A percentile compares a stretch with the other conserved stretches of the same genome.
Conservation (phyloP, 73 alveolate species). For the Paramecium primaurelia region DNA sequence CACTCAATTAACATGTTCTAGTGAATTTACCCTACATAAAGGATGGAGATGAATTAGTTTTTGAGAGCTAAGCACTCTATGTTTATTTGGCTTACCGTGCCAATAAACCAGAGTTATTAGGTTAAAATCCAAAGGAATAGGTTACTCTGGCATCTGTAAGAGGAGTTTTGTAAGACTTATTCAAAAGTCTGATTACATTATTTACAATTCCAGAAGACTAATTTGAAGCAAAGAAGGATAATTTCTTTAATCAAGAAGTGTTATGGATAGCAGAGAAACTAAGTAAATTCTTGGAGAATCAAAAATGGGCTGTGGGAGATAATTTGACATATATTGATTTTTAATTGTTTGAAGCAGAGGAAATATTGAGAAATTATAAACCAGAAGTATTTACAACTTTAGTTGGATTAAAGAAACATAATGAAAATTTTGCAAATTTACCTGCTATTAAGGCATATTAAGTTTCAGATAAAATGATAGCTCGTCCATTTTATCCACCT, state of each 20-base stretch:
- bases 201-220: background rate
- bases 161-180: background rate
- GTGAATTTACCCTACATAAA: slow-evolving; percentile 55
- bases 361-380: background rate
- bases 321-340: slow-evolving; percentile 46
- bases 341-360: slow-evolving; percentile 40
- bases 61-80: background rate
- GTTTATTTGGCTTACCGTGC: background rate
- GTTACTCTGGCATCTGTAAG: background rate
- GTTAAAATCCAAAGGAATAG: background rate
- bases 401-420: background rate
- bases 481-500: background rate
- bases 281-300: background rate
- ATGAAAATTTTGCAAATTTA: background rate
- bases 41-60: slow-evolving; percentile 28
- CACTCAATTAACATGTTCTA: slow-evolving; percentile 1
- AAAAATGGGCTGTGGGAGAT: slow-evolving; percentile 38
- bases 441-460: background rate
- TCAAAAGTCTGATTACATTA: background rate
- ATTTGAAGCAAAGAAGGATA: background rate
- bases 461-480: background rate
- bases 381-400: background rate
- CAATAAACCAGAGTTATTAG: background rate
- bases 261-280: background rate
- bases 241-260: background rate